Evolutionary conservation across 1,284 basidiomycete species (phyloP), one percentile per base, ranked within the genome.

Genomic region (Pholiota adiposa): DNA sequence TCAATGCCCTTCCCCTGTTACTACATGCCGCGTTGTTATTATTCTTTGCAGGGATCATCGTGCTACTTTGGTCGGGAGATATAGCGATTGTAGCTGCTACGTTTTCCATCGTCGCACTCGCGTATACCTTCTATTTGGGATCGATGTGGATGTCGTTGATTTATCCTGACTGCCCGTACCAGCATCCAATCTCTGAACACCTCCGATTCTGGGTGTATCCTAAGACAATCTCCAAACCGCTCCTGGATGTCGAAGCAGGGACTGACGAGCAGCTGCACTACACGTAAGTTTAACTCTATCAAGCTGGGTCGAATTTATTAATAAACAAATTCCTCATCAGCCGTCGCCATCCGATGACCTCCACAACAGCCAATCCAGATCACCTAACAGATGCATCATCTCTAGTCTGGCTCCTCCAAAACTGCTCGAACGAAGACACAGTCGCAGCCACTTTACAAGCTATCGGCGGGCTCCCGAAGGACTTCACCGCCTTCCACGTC

Each of bases 41-140:
- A n/a, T 81, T 82, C 63, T 77, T 82, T 51, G 72, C 73, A 7
- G 79, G 80, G 4, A 68, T 81, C 8, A 67, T 79, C 21, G 67
- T 79, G 12, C 66, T 79, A 14, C 65, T 81, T 7, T 77, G 76
- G 76, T 69, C 73, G 0, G 67, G 72, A 2, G 73, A 79, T 54
- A 60, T 71, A 14, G 68, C 62, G 12, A 75, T 78, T 50, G 73
- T 73, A 7, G 58, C 73, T 12, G 67, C 72, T 1, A 78, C 74
- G 7, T 73, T 72, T 56, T 55, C 72, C 3, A 75, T 79, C 29
- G 73, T 76, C 9, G 67, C 70, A 3, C 59, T 77, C 25, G 75
- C 75, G 9, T 78, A 76, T 60, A 57, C 63, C 9, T 75, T 77
- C 49, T 81, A 80, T 60, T 51, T 72, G 25, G 68, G 70, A 0